These are phyloP conservation scores for Colletotrichum sp. DNA, from an alignment of 2,329 filamentous ascomycete genomes.

Conservation along the genomic window DNA sequence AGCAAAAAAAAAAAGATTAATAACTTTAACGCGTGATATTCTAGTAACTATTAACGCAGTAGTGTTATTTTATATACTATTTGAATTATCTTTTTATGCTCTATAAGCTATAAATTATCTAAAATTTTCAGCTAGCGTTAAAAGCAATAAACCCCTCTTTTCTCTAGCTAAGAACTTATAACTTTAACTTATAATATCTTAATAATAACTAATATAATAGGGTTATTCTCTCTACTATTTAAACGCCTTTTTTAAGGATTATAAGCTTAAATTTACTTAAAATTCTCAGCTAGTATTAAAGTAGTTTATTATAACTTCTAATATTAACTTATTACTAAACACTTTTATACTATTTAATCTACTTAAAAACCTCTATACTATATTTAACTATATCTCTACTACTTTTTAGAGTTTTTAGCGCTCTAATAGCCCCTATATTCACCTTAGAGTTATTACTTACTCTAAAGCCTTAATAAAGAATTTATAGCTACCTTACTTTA, in stretches of 20 bases:
- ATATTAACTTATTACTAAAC: not conserved
- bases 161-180: no score
- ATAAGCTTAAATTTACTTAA: no score
- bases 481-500: not conserved
- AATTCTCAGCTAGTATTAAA: no score
- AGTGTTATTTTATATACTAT: not conserved
- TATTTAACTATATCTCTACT: not conserved
- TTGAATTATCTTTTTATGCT: not conserved
- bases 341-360: not conserved
- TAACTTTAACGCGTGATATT: not conserved
- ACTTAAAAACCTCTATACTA: not conserved
- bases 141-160: no score
- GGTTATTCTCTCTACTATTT: no score
- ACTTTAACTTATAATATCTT: no score
- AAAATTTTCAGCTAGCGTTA: no score
- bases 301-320: not conserved
- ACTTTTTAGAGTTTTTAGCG: not conserved
- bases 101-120: not conserved
- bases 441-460: not conserved
- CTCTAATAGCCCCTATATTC: not conserved
- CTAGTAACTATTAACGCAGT: not conserved
- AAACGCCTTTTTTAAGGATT: fast-evolving
- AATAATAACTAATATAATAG: no score
- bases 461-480: not conserved
- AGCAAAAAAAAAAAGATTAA: not conserved